phyloP scores from a whole-genome alignment of 257 asterid species.

The Haberlea rhodopensis region DNA sequence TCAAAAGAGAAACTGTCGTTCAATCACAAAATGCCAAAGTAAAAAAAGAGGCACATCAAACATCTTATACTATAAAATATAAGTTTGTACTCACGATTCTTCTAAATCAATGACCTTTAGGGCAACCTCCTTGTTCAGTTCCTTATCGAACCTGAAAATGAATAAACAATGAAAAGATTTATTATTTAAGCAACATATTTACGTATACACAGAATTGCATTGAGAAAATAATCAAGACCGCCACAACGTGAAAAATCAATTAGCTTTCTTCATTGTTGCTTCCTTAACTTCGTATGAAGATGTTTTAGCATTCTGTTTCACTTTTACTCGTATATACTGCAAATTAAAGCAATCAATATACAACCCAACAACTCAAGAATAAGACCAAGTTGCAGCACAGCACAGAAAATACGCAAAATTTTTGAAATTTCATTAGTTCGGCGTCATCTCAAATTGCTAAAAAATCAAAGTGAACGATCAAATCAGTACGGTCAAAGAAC shows the following conservation, averaged over 20 bases:
- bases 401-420: neutral
- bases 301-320: neutral
- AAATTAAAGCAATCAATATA: neutral
- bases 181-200: constrained; percentile 7
- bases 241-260: neutral
- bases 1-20: neutral
- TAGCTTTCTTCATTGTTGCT: neutral
- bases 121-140: constrained; percentile 89
- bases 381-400: neutral
- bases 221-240: neutral
- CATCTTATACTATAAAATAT: constrained; percentile 22
- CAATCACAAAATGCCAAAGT: neutral
- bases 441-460: neutral
- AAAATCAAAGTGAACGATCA: neutral
- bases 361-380: neutral
- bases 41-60: constrained; percentile 10
- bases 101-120: constrained; percentile 97
- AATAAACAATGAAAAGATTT: constrained; percentile 10
- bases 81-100: constrained; percentile 85
- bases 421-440: neutral
- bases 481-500: neutral
- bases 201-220: neutral
- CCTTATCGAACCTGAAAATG: constrained; percentile 85
- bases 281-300: neutral
- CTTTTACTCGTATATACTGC: neutral